Conservation (phyloP, 2,329 filamentous ascomycete species). For the Trichoderma sp. region DNA sequence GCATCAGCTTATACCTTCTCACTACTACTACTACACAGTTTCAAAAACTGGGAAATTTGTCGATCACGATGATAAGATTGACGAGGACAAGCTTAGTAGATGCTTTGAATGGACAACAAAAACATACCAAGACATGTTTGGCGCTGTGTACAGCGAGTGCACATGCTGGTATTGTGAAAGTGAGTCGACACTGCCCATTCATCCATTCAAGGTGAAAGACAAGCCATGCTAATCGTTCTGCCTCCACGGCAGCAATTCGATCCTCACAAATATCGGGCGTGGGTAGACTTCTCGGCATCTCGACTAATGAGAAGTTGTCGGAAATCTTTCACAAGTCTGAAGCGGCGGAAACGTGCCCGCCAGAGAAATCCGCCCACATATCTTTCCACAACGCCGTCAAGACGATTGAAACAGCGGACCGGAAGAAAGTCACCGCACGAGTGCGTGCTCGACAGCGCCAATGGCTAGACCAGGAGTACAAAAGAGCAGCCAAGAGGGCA, state of each 20-base stretch:
- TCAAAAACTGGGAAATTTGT: constrained; percentile 55
- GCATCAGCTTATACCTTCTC: constrained; percentile 64
- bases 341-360: constrained; percentile 47
- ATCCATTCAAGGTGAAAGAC: constrained; percentile 42
- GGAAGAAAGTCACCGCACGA: background rate
- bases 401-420: constrained; percentile 17
- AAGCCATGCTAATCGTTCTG: background rate
- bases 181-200: constrained; percentile 39
- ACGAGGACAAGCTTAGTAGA: constrained; percentile 59
- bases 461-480: constrained; percentile 54
- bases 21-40: constrained; percentile 60
- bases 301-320: constrained; percentile 32
- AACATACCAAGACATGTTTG: constrained; percentile 62
- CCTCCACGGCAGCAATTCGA: background rate
- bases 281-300: constrained; percentile 26
- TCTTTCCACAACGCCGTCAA: constrained; percentile 67
- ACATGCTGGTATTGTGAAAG: constrained; percentile 83
- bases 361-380: constrained; percentile 64
- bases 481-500: constrained; percentile 49
- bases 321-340: constrained; percentile 46
- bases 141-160: constrained; percentile 70
- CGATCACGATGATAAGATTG: constrained; percentile 82
- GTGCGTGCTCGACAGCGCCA: constrained; percentile 25
- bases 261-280: constrained; percentile 14
- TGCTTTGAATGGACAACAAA: constrained; percentile 72